Percentiles rank a stretch among this genome's conserved stretches.
Conservation (phyloP, 768 basidiomycete species). For the Paxillus rubicundulus region DNA sequence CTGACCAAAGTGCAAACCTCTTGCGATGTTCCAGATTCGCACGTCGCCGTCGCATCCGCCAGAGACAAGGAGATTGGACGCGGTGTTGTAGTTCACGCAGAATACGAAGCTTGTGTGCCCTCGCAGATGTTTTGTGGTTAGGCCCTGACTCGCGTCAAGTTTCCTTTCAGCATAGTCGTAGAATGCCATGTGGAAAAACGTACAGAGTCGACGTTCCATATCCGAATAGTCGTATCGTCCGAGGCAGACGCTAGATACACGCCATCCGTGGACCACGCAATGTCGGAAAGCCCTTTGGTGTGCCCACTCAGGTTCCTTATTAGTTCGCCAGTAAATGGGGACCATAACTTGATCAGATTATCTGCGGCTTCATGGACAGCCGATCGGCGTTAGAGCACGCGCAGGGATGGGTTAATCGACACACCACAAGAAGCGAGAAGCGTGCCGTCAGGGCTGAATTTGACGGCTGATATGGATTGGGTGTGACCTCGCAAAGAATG, state of each 20-base stretch:
- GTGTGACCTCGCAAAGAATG: conserved; percentile 76
- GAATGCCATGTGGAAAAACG: conserved; percentile 26
- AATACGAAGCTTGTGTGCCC: conserved; percentile 90
- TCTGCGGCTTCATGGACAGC: conserved; percentile 61
- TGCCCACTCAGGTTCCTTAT: conserved; percentile 74
- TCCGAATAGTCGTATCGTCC: conserved; percentile 85
- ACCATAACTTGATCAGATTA: conserved; percentile 78
- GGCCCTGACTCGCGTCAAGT: conserved; percentile 44
- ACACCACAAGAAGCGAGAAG: conserved; percentile 84
- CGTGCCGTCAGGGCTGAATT: conserved; percentile 88
- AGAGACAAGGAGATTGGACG: conserved; percentile 86
- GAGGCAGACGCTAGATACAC: conserved; percentile 85
- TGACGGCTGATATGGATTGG: conserved; percentile 81
- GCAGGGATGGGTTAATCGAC: conserved; percentile 24
- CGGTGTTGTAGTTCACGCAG: conserved; percentile 86
- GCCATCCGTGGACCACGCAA: conserved; percentile 86
- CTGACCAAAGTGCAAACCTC: conserved; percentile 47
- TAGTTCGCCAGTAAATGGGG: conserved; percentile 74
- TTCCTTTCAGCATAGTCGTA: not conserved
- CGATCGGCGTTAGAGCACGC: not conserved
- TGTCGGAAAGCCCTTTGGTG: conserved; percentile 81
- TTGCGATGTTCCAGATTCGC: conserved; percentile 85
- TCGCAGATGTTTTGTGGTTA: conserved; percentile 66
- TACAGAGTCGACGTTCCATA: conserved; percentile 86
- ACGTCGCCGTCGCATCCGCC: conserved; percentile 93